Evolutionary conservation across 129 eudicot species (phyloP).

Genomic region (Scalesia atractyloides): DNA sequence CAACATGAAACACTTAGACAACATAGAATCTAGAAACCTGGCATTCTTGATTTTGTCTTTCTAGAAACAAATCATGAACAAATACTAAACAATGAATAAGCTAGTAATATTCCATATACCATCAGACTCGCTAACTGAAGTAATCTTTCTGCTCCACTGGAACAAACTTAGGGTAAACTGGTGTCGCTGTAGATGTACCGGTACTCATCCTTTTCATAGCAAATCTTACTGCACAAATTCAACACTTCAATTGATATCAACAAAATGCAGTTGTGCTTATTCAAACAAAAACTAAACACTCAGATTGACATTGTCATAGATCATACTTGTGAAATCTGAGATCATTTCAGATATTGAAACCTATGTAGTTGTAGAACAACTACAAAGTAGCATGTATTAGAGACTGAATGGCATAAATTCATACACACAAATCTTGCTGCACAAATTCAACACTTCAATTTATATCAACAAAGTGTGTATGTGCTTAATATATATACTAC

Average conservation of each 20-base stretch:
- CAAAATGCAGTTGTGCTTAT: constrained; percentile 1
- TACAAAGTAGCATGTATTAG: constrained; percentile 8
- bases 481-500: not conserved
- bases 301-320: not conserved
- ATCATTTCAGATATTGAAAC: constrained; percentile 7
- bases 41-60: not conserved
- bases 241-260: constrained; percentile 8
- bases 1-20: not conserved
- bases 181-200: constrained; percentile 22
- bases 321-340: constrained; percentile 3
- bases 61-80: not conserved
- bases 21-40: not conserved
- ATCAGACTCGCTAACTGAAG: constrained; percentile 58
- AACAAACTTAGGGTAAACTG: constrained; percentile 61
- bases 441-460: constrained; percentile 3
- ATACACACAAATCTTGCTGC: constrained; percentile 42
- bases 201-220: constrained; percentile 62
- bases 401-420: constrained; percentile 12
- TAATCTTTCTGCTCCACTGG: constrained; percentile 66
- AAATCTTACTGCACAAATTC: constrained; percentile 48
- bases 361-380: not conserved
- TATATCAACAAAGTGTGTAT: not conserved
- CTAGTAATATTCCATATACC: constrained; percentile 40
- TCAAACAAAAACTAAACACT: not conserved
- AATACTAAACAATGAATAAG: not conserved